Conservation (phyloP, 768 basidiomycete genomes). For the Pluteus cervinus region DNA sequence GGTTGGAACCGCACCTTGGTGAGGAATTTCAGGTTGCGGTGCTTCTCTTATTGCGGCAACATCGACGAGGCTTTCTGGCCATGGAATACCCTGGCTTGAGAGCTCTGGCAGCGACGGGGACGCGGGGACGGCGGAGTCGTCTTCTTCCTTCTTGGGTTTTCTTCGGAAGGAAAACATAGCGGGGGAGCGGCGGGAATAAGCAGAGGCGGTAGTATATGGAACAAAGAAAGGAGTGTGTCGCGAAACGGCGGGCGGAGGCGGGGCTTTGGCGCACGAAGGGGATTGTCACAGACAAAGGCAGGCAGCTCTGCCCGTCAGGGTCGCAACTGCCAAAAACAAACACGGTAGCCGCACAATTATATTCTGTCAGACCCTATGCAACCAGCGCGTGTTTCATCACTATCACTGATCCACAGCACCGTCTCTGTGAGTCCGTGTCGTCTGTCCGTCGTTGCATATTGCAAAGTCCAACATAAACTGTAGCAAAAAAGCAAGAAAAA, state of each 20-base stretch:
- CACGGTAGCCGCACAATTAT: too few species aligned
- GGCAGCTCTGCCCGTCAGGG: too few species aligned
- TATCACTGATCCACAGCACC: too few species aligned
- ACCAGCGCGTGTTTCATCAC: too few species aligned
- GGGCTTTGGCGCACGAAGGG: too few species aligned
- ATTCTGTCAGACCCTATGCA: too few species aligned
- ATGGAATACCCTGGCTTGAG: slow-evolving; percentile 67
- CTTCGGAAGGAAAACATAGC: slow-evolving; percentile 75
- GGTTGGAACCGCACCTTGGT: slow-evolving; percentile 66
- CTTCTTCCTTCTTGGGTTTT: slow-evolving; percentile 51
- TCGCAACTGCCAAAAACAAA: too few species aligned
- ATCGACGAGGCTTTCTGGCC: slow-evolving; percentile 82
- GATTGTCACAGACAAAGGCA: too few species aligned
- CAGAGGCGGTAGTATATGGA: slow-evolving; percentile 10
- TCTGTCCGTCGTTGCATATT: too few species aligned
- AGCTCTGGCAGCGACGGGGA: slow-evolving; percentile 81
- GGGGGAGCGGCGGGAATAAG: slow-evolving; percentile 4
- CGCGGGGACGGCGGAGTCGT: slow-evolving; percentile 48
- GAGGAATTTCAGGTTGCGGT: slow-evolving; percentile 28
- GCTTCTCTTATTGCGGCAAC: slow-evolving; percentile 55
- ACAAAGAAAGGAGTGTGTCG: slow-evolving; percentile 4
- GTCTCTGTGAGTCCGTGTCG: too few species aligned
- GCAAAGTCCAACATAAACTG: slow-evolving; percentile 5
- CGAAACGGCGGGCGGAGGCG: neutral
- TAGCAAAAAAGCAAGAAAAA: slow-evolving; percentile 18